These are phyloP conservation scores for Peltaster fructicola DNA, from an alignment of 2,329 filamentous ascomycete genomes.

Conservation along the genomic window DNA sequence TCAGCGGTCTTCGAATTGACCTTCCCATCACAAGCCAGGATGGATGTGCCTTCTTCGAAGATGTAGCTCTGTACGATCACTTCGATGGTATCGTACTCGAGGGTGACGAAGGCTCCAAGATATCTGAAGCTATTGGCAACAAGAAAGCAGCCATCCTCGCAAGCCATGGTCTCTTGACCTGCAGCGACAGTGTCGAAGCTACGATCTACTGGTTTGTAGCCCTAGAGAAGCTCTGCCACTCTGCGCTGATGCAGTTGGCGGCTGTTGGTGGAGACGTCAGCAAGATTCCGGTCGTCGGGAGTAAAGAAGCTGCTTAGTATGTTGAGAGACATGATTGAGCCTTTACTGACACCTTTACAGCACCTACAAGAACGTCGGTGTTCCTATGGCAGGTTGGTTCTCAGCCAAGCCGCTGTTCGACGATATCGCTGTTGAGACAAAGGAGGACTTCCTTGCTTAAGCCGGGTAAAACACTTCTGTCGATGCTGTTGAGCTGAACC, in stretches of 20 bases:
- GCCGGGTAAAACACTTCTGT: no score
- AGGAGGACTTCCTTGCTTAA: no score
- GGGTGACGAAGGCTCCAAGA: slow-evolving; percentile 26
- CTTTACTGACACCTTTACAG: no score
- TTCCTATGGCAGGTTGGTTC: slow-evolving; percentile 45
- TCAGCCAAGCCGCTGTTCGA: slow-evolving; percentile 3
- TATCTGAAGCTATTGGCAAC: slow-evolving; percentile 23
- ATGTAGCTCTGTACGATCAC: slow-evolving; percentile 23
- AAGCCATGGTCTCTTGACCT: slow-evolving; percentile 30
- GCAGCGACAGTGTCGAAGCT: slow-evolving; percentile 23
- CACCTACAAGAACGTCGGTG: slow-evolving; percentile 46
- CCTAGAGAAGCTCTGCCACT: slow-evolving; percentile 25
- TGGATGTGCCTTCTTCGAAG: slow-evolving; percentile 24
- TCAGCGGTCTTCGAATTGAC: slow-evolving; percentile 24
- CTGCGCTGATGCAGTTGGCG: slow-evolving; percentile 35
- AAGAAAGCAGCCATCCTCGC: slow-evolving; percentile 26
- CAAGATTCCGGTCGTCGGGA: slow-evolving; percentile 44
- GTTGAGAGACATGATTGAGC: no score
- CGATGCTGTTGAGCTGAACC: no score
- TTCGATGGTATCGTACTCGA: slow-evolving; percentile 31
- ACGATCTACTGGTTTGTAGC: slow-evolving; percentile 25
- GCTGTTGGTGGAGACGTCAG: slow-evolving; percentile 43
- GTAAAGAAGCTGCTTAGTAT: slow-evolving; percentile 41
- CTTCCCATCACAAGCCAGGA: slow-evolving; percentile 30
- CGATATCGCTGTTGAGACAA: slow-evolving; percentile 2